Base-by-base conservation (phyloP, 805 yeast species). In the Blastobotrys attinorum region DNA sequence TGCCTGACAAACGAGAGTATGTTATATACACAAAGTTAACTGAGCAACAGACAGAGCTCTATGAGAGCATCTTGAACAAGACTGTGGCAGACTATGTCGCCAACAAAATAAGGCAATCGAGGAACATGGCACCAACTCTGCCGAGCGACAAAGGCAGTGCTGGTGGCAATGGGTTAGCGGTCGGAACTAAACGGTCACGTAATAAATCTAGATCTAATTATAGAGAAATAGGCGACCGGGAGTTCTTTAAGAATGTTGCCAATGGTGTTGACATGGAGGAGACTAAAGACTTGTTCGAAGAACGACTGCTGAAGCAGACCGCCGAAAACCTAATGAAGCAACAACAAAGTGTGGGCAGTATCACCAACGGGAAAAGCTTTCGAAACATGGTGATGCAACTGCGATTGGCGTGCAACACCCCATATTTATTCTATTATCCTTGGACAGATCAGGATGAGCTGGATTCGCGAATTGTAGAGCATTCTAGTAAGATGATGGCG, bases 1-100 rank as follows among this genome's bases (percentile, higher is more conserved):
- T 92, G 44, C 97, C 97, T 0, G 83, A 90, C 1, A 92, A 92
- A 62, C 78, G 92, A 48, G 98, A 90, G 62, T 90, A 87, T 56
- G 74, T 86, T 35, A 69, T 90, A 1, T 87, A 84, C 60, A 76
- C 86, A 4, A 76, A 81, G 2, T 61, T 90, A 45, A 74, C 90
- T 0, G 60, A 67, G 0, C 55, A 69, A 32, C 98, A 90, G 63
- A 72, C 70, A 23, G 66, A 69, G n/a, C 64, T 88, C 13, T 85
- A 87, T 57, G 63, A 69, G 16, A 44, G 47, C 16, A 73, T 74
- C 47, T 59, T 81, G 5, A 55, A 65, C 2, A 62, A 64, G 17
- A 65, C 65, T 27, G 59, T 67, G 2, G 52, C 62, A 4, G 62
- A 64, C 13, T 59, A 54, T 35, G 56, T 62, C 4, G 43, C 53